These are phyloP conservation scores for Eleusine indica DNA, from an alignment of 176 grass and related monocot genomes.

Conservation along the genomic window DNA sequence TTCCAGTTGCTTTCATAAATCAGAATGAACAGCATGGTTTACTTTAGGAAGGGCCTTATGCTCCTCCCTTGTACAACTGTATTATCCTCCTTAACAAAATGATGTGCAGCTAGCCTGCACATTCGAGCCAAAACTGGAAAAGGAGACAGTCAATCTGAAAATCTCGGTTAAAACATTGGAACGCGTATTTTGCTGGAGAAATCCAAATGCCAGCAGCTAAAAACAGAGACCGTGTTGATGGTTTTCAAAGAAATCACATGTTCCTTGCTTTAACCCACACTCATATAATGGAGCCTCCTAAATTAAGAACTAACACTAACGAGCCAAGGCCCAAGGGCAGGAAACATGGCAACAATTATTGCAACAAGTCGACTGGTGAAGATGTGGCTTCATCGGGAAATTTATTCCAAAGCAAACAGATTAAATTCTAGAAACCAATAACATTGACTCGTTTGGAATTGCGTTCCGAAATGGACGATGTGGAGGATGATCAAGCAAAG, in stretches of 20 bases:
- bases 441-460: background rate
- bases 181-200: background rate
- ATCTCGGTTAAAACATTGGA: constrained; percentile 6
- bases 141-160: background rate
- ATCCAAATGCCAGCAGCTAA: background rate
- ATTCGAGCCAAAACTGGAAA: background rate
- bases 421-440: background rate
- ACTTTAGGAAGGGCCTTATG: background rate
- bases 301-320: background rate
- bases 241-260: background rate
- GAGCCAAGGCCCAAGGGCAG: background rate
- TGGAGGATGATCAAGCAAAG: background rate
- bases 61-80: background rate
- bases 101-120: background rate
- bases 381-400: background rate
- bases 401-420: background rate
- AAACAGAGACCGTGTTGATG: background rate
- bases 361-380: background rate
- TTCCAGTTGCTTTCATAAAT: background rate
- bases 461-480: background rate
- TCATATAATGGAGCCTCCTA: background rate
- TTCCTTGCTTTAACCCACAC: background rate
- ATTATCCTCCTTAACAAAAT: background rate
- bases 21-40: background rate
- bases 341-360: background rate